Conservation (phyloP, 1,284 basidiomycete species). For the Puccinia polysora region DNA sequence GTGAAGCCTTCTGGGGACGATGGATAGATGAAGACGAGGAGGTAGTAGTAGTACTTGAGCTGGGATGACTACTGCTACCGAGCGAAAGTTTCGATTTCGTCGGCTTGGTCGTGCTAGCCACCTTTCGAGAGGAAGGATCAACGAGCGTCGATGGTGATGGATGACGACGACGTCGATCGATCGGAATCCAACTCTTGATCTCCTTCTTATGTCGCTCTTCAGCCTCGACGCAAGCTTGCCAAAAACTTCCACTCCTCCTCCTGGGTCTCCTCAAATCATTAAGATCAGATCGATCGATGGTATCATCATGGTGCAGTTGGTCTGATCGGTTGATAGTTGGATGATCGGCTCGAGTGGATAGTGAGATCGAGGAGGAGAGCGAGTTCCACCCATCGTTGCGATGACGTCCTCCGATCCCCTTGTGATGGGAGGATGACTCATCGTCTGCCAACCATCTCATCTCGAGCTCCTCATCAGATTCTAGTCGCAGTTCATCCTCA, state of each 20-base stretch:
- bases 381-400: conserved; percentile 54
- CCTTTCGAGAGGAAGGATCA: no score
- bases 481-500: conserved; percentile 87
- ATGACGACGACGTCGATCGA: neutral
- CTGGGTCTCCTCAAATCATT: conserved; percentile 52
- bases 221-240: conserved; percentile 66
- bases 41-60: neutral
- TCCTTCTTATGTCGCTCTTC: conserved; percentile 73
- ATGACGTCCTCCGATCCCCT: conserved; percentile 44
- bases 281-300: conserved; percentile 33
- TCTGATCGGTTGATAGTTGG: conserved; percentile 55
- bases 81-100: conserved; percentile 1
- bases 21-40: neutral
- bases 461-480: conserved; percentile 56
- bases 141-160: neutral
- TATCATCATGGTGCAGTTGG: conserved; percentile 27
- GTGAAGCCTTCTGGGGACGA: neutral
- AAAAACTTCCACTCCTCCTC: conserved; percentile 64
- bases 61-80: neutral
- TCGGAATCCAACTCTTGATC: conserved; percentile 67
- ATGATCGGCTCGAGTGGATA: conserved; percentile 49
- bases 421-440: conserved; percentile 48
- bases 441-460: conserved; percentile 65
- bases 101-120: neutral
- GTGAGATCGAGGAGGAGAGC: conserved; percentile 19